Evolutionary conservation across 192 early-diverging fungal genomes (phyloP).

Genomic region (Coemansia sp.): DNA sequence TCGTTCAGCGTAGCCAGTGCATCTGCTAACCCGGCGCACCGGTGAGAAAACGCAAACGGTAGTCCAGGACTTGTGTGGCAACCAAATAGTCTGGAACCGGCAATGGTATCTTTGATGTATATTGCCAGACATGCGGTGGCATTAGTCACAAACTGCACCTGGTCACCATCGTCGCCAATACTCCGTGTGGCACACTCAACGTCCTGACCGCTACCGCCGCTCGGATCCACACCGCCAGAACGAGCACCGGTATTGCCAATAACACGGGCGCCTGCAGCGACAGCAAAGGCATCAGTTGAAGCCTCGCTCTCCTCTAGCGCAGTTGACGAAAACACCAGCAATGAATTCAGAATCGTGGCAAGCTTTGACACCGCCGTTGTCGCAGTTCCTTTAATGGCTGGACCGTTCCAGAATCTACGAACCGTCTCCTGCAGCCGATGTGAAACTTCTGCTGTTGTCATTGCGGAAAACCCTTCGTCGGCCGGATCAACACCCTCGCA

Average conservation of each 20-base stretch:
- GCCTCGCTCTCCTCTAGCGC: constrained; percentile 48
- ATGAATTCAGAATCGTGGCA: constrained; percentile 36
- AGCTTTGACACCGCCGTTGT: constrained; percentile 14
- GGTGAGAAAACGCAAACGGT: background rate
- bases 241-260: background rate
- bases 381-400: constrained; percentile 7
- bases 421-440: constrained; percentile 33
- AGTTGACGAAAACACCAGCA: constrained; percentile 40
- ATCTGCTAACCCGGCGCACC: constrained; percentile 21
- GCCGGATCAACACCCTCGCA: constrained; percentile 40
- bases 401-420: constrained; percentile 29
- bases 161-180: constrained; percentile 9
- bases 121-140: constrained; percentile 30
- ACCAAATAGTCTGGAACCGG: background rate
- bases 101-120: constrained; percentile 4
- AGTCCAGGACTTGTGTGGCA: too few relatives aligned
- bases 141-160: constrained; percentile 50
- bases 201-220: constrained; percentile 3
- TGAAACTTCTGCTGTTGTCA: constrained; percentile 50
- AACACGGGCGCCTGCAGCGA: constrained; percentile 27
- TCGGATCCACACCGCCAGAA: background rate
- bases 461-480: constrained; percentile 39
- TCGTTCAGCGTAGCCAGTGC: constrained; percentile 30
- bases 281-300: constrained; percentile 45
- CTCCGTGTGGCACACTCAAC: constrained; percentile 4